Percentiles rank a stretch among this genome's conserved stretches.
phyloP scores from a whole-genome alignment of 108 stramenopile genomes.

The Tribonema minus region DNA sequence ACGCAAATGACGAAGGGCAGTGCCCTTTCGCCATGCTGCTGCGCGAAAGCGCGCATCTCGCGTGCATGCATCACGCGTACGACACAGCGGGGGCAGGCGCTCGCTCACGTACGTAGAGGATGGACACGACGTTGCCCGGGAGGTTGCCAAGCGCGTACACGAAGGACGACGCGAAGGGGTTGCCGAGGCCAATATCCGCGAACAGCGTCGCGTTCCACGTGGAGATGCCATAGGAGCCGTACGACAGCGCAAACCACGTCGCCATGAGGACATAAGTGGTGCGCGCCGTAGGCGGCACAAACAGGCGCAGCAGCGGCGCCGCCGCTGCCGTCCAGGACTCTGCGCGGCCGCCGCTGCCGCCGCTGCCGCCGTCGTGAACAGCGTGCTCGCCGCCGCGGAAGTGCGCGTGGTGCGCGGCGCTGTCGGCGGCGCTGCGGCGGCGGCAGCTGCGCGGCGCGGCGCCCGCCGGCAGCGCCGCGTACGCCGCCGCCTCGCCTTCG shows the following conservation, averaged over 20 bases:
- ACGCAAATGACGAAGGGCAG: too few species aligned
- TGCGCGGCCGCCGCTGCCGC: background rate
- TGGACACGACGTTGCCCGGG: conserved; percentile 52
- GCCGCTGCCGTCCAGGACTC: too few species aligned
- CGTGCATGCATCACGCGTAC: too few species aligned
- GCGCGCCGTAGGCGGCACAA: background rate
- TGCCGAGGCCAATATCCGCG: conserved; percentile 43
- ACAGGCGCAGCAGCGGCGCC: background rate
- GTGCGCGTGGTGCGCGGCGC: too few species aligned
- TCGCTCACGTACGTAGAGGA: conserved; percentile 29
- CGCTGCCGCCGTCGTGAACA: background rate
- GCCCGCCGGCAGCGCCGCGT: background rate
- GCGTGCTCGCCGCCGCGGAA: background rate
- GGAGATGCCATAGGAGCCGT: conserved; percentile 51
- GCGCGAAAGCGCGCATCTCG: too few species aligned
- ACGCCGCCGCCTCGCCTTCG: background rate
- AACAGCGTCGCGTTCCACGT: conserved; percentile 55
- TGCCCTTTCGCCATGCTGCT: too few species aligned
- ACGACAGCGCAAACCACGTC: conserved; percentile 53
- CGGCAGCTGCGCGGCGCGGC: background rate
- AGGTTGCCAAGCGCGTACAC: conserved; percentile 55
- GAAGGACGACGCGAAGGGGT: conserved; percentile 45
- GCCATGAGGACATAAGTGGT: conserved; percentile 37
- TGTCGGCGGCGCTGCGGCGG: background rate
- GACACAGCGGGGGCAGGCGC: too few species aligned